Conservation (phyloP, 2,329 filamentous ascomycete genomes). For the Aspergillus novoparasiticus region DNA sequence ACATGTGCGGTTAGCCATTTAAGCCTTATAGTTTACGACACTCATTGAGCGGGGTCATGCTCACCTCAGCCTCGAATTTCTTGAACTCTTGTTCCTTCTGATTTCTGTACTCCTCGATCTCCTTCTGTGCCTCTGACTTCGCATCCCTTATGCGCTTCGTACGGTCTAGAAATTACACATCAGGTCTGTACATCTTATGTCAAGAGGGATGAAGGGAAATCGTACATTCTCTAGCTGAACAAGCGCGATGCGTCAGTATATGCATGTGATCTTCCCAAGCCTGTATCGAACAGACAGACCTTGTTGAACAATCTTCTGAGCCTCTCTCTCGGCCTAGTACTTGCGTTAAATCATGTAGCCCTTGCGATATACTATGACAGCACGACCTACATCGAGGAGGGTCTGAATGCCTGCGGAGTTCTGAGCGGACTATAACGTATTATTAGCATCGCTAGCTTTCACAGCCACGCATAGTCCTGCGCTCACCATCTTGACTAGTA, state of each 20-base stretch:
- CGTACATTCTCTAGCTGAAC: slow-evolving; percentile 82
- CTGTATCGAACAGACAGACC: slow-evolving; percentile 55
- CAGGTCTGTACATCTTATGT: slow-evolving; percentile 15
- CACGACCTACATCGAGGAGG: slow-evolving; percentile 82
- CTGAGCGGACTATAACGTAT: slow-evolving; percentile 76
- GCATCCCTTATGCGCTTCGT: slow-evolving; percentile 98
- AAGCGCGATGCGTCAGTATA: slow-evolving; percentile 30
- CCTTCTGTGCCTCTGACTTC: slow-evolving; percentile 93
- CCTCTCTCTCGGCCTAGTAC: slow-evolving; percentile 87
- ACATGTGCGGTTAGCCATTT: not conserved
- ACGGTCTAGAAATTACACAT: slow-evolving; percentile 62
- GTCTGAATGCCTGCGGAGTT: slow-evolving; percentile 99
- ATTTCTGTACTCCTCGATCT: slow-evolving; percentile 89
- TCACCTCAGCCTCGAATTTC: slow-evolving; percentile 82
- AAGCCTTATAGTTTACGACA: not conserved
- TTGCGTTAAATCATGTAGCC: slow-evolving; percentile 14
- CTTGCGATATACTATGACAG: not conserved
- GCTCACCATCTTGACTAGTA: slow-evolving; percentile 32
- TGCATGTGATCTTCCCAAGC: not conserved
- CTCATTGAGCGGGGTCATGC: slow-evolving; percentile 9
- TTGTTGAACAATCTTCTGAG: slow-evolving; percentile 98
- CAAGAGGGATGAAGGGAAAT: slow-evolving; percentile 11
- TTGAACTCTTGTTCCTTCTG: slow-evolving; percentile 94
- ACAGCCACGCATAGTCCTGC: slow-evolving; percentile 2
- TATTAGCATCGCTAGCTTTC: slow-evolving; percentile 12